phyloP scores from a whole-genome alignment of 2,329 filamentous ascomycete species.

The Cordyceps cicadae region DNA sequence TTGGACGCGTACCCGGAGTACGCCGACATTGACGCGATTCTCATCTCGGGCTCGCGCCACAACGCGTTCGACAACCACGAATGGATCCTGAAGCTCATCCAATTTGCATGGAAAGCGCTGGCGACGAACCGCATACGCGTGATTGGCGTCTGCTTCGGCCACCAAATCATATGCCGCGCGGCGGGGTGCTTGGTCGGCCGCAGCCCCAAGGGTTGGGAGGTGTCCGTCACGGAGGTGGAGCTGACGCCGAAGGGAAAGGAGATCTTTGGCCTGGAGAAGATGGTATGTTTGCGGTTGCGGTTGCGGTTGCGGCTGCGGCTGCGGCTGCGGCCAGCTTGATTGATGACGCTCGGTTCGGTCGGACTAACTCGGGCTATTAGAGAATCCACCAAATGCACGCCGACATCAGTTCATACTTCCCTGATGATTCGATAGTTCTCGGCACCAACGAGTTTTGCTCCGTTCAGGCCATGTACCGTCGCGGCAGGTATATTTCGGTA shows the following conservation, averaged over 20 bases:
- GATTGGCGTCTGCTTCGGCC: constrained; percentile 81
- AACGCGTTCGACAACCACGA: constrained; percentile 65
- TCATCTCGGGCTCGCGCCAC: constrained; percentile 69
- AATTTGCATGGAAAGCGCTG: constrained; percentile 56
- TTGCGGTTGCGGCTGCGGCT: too few relatives aligned
- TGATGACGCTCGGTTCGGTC: not conserved
- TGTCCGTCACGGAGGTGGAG: constrained; percentile 62
- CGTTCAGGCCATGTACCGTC: constrained; percentile 72
- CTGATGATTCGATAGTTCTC: constrained; percentile 52
- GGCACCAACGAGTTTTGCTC: constrained; percentile 58
- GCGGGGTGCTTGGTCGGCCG: constrained; percentile 58
- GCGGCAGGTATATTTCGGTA: constrained; percentile 60
- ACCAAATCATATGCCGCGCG: constrained; percentile 74
- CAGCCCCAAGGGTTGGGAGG: constrained; percentile 68
- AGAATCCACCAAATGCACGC: constrained; percentile 80
- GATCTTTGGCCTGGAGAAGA: constrained; percentile 58
- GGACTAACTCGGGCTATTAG: constrained; percentile 29
- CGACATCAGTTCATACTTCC: constrained; percentile 62
- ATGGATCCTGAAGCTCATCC: constrained; percentile 70
- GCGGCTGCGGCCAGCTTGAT: too few relatives aligned
- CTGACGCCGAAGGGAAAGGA: constrained; percentile 63
- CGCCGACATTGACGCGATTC: constrained; percentile 68
- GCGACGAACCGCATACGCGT: constrained; percentile 55
- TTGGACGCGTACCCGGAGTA: constrained; percentile 61
- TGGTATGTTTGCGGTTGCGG: constrained; percentile 29